A percentile compares a stretch with the other conserved stretches of the same genome.
phyloP scores from a whole-genome alignment of 2,329 filamentous ascomycete species.

The Fusarium irregulare region DNA sequence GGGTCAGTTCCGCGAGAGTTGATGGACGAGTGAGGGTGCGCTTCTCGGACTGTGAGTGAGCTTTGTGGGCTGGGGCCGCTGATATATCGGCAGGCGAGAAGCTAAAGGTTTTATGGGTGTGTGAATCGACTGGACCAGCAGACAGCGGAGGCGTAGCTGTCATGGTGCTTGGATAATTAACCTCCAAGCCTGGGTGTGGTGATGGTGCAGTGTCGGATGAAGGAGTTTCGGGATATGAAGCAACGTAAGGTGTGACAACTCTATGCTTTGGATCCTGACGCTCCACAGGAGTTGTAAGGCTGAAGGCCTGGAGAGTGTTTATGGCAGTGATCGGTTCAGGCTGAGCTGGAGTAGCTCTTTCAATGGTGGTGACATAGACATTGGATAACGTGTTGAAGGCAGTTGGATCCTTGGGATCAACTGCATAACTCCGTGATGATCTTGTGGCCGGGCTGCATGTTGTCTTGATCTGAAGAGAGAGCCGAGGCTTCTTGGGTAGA shows the following conservation, averaged over 20 bases:
- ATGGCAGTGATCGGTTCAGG: conserved; percentile 62
- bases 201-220: conserved; percentile 63
- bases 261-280: conserved; percentile 49
- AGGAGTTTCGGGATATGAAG: conserved; percentile 65
- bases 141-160: conserved; percentile 70
- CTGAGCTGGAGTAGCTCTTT: conserved; percentile 64
- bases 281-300: conserved; percentile 47
- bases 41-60: conserved; percentile 30
- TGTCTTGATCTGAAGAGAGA: conserved; percentile 67
- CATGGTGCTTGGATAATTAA: conserved; percentile 66
- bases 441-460: conserved; percentile 53
- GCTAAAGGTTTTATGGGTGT: conserved; percentile 57
- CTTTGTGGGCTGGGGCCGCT: conserved; percentile 7
- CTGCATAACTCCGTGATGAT: conserved; percentile 48
- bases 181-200: conserved; percentile 56
- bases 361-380: conserved; percentile 71
- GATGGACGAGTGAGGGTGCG: conserved; percentile 26
- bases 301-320: conserved; percentile 54
- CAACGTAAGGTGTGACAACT: conserved; percentile 58
- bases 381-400: conserved; percentile 75
- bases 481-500: conserved; percentile 63
- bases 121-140: conserved; percentile 62
- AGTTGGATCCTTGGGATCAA: conserved; percentile 70
- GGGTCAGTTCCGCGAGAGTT: conserved; percentile 25
- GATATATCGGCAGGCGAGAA: conserved; percentile 55